Evolutionary conservation across 179 eudicot species (phyloP).

Genomic region (Beta corolliflora): DNA sequence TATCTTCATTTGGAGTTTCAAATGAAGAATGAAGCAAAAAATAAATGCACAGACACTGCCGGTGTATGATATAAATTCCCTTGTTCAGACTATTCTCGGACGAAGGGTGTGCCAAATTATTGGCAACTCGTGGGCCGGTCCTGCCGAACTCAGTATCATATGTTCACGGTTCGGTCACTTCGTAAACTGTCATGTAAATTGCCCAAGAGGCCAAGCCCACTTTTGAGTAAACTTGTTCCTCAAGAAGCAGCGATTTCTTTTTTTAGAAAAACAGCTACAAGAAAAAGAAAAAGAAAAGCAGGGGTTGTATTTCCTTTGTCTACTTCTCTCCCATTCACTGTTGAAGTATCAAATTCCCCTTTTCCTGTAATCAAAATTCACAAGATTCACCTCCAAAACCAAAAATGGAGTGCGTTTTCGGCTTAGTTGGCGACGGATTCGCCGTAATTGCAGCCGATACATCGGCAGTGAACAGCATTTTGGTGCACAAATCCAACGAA

Average conservation of each 20-base stretch:
- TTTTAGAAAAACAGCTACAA: not conserved
- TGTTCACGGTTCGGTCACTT: too few species aligned
- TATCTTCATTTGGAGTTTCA: too few species aligned
- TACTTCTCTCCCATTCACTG: not conserved
- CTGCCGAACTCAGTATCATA: not conserved
- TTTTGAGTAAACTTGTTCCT: constrained; percentile 5
- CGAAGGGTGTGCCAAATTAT: too few species aligned
- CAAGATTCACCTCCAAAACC: not conserved
- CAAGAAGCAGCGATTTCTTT: not conserved
- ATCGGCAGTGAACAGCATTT: constrained; percentile 84
- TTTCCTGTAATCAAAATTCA: constrained; percentile 2
- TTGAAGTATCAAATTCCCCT: not conserved
- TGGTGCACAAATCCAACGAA: constrained; percentile 87
- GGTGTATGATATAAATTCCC: too few species aligned
- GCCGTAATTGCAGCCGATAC: constrained; percentile 81
- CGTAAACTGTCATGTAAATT: not conserved
- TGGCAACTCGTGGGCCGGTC: not conserved
- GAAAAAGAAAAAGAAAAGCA: not conserved
- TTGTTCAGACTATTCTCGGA: too few species aligned
- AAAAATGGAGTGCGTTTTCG: constrained; percentile 88
- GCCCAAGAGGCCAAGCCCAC: not conserved
- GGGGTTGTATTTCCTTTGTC: not conserved
- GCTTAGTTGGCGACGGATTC: constrained; percentile 80
- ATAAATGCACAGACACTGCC: too few species aligned
- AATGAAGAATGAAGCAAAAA: too few species aligned